These are phyloP conservation scores for Penicillium nordicum DNA, from an alignment of 2,329 filamentous ascomycete species.

Conservation along the genomic window DNA sequence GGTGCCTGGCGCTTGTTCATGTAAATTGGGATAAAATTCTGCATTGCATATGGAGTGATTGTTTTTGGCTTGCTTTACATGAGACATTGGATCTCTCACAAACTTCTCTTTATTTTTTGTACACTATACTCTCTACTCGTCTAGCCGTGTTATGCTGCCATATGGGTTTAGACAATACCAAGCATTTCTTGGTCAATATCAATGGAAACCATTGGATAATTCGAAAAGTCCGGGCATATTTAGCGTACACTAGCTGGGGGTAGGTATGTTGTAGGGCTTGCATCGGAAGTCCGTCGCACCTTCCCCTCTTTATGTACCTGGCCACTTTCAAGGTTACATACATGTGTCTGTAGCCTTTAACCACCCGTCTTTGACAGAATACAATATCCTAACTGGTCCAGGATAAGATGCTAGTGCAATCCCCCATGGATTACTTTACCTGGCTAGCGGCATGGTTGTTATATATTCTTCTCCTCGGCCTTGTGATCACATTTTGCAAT, in stretches of 20 bases:
- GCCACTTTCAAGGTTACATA: neutral
- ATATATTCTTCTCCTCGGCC: neutral
- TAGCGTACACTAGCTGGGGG: neutral
- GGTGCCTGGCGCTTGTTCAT: constrained; percentile 66
- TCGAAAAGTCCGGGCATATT: neutral
- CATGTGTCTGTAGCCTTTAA: too few species aligned
- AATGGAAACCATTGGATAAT: neutral
- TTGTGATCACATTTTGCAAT: neutral
- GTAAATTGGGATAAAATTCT: constrained; percentile 36
- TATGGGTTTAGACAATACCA: neutral
- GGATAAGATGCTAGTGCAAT: neutral
- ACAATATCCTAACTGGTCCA: neutral
- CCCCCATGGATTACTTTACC: neutral
- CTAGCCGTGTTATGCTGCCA: neutral
- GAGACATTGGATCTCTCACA: constrained; percentile 2
- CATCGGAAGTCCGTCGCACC: neutral
- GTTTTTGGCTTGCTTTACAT: constrained; percentile 5
- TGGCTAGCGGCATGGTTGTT: neutral
- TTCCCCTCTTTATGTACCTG: neutral
- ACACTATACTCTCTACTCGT: constrained; percentile 10
- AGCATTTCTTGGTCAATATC: neutral
- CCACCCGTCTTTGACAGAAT: neutral
- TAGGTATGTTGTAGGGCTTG: neutral
- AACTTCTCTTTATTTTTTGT: constrained; percentile 14
- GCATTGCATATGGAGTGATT: constrained; percentile 23